These are phyloP conservation scores for Hordeum pubiflorum DNA, from an alignment of 202 grass and related monocot genomes.

Conservation along the genomic window DNA sequence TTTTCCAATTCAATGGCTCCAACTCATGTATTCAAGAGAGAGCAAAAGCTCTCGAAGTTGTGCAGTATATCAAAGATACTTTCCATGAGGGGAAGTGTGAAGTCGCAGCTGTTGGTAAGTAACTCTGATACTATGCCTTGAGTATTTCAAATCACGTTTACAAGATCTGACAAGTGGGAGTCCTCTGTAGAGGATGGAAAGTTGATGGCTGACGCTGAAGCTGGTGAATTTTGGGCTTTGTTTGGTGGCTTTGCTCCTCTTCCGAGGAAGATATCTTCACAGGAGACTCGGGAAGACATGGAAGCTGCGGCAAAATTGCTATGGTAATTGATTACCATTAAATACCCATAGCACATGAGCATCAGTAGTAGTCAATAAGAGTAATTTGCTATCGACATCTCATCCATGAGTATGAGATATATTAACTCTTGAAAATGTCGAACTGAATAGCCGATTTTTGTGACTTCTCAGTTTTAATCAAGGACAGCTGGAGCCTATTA, in stretches of 20 bases:
- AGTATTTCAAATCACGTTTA: not conserved
- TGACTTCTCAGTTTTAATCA: constrained; percentile 49
- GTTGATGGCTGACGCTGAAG: constrained; percentile 90
- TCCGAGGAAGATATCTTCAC: constrained; percentile 55
- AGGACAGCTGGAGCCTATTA: constrained; percentile 50
- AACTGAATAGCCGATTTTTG: constrained; percentile 20
- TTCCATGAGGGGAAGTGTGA: constrained; percentile 92
- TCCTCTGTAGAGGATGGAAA: constrained; percentile 73
- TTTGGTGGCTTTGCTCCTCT: constrained; percentile 99
- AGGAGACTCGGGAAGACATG: constrained; percentile 33
- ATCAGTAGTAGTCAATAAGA: not conserved
- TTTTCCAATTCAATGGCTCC: constrained; percentile 96
- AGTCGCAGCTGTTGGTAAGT: constrained; percentile 78
- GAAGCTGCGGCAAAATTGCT: constrained; percentile 51
- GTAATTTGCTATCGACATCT: constrained; percentile 14
- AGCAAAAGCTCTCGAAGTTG: constrained; percentile 96
- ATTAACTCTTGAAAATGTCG: constrained; percentile 8
- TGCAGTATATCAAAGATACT: constrained; percentile 93
- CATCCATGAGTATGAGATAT: not conserved
- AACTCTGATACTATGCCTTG: not conserved
- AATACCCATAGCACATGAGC: not conserved
- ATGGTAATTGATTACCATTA: constrained; percentile 43
- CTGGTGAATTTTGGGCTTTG: constrained; percentile 96
- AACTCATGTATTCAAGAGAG: constrained; percentile 98
- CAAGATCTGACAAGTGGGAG: constrained; percentile 13